phyloP scores from a whole-genome alignment of 176 grass and related monocot species.

The Themeda triandra region DNA sequence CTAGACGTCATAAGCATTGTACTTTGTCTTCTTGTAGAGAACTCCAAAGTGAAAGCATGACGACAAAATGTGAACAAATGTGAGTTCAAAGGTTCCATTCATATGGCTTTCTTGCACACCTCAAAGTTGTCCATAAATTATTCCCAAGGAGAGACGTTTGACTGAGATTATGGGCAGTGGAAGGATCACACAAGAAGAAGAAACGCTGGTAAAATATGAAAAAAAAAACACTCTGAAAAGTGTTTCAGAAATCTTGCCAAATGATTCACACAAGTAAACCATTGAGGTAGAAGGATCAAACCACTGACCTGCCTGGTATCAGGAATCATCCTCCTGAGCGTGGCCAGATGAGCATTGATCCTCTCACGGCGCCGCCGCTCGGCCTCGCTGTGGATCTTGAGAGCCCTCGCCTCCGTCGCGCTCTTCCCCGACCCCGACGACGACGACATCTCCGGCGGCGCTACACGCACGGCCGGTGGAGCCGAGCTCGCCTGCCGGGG shows the following conservation, averaged over 20 bases:
- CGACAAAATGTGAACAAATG: conserved; percentile 20
- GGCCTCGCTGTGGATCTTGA: conserved; percentile 83
- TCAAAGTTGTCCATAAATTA: background rate
- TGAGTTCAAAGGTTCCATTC: background rate
- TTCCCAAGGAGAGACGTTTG: too few relatives aligned
- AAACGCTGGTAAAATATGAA: background rate
- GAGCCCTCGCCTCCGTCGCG: conserved; percentile 45
- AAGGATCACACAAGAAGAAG: too few relatives aligned
- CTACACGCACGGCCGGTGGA: background rate
- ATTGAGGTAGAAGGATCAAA: background rate
- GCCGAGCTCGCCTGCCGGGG: conserved; percentile 23
- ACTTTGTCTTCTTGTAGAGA: background rate
- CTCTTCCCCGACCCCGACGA: conserved; percentile 32
- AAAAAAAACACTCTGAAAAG: background rate
- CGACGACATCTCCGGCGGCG: conserved; percentile 28
- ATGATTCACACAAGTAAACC: background rate
- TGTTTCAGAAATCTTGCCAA: background rate
- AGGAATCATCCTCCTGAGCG: conserved; percentile 75
- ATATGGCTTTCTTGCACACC: conserved; percentile 1
- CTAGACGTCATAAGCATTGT: background rate
- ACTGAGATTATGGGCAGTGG: too few relatives aligned
- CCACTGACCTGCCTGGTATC: conserved; percentile 61
- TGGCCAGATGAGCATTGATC: conserved; percentile 78
- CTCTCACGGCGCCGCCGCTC: conserved; percentile 80
- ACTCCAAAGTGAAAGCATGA: background rate